A percentile compares a stretch with the other conserved stretches of the same genome.
Evolutionary conservation across 2,329 filamentous ascomycete species (phyloP).

Genomic region (Cladophialophora yegresii): DNA sequence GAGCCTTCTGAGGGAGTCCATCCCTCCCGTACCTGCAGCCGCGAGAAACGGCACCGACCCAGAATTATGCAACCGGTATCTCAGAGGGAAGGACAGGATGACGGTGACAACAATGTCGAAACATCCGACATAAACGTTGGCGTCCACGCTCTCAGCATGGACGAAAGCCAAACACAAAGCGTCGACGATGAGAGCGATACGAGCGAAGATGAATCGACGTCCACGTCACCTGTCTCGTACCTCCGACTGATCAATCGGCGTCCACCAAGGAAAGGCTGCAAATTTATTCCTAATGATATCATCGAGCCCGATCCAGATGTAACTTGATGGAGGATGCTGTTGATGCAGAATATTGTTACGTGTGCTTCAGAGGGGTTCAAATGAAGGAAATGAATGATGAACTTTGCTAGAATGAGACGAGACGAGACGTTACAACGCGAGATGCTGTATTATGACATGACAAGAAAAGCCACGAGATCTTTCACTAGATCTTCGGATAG

Average conservation of each 20-base stretch:
- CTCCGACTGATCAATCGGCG: not conserved
- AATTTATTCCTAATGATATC: not conserved
- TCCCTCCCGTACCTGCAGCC: not conserved
- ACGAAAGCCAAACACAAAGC: not conserved
- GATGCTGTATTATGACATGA: not conserved
- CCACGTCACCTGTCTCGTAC: conserved; percentile 8
- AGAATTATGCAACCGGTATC: not conserved
- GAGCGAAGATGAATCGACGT: not conserved
- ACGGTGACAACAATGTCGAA: not conserved
- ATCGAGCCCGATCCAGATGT: conserved; percentile 11
- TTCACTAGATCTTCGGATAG: no score
- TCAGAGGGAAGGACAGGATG: not conserved
- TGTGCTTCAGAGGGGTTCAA: not conserved
- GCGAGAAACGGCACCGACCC: not conserved
- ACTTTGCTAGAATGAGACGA: not conserved
- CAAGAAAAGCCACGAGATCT: not conserved
- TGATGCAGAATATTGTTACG: not conserved
- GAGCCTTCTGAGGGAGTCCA: not conserved
- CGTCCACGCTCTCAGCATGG: not conserved
- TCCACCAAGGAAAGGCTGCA: not conserved
- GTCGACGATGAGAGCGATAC: not conserved
- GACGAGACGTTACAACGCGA: not conserved
- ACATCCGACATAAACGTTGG: not conserved
- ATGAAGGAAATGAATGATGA: not conserved
- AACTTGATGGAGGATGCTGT: not conserved